phyloP scores from a whole-genome alignment of 2,329 filamentous ascomycete genomes.

The Microdochium bolleyi region DNA sequence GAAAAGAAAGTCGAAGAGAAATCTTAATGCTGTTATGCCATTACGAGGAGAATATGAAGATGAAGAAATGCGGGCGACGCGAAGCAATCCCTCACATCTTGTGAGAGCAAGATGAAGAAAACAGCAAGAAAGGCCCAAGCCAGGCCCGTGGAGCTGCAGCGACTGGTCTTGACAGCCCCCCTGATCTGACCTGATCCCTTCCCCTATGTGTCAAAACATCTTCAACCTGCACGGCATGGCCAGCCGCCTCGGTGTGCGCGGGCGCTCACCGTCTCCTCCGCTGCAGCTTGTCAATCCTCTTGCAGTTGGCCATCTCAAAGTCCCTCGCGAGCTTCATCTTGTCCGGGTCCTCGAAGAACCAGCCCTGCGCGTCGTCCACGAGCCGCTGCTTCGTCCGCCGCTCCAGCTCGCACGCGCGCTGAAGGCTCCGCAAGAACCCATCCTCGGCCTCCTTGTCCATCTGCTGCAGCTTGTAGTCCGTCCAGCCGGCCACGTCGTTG shows the following conservation, averaged over 20 bases:
- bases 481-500: slow-evolving; percentile 63
- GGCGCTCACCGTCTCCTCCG: neutral
- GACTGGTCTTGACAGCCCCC: too few relatives aligned
- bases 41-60: neutral
- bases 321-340: slow-evolving; percentile 65
- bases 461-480: slow-evolving; percentile 58
- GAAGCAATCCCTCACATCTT: too few relatives aligned
- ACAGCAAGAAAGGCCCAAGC: too few relatives aligned
- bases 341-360: slow-evolving; percentile 75
- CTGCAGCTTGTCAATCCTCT: slow-evolving; percentile 34
- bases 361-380: slow-evolving; percentile 73
- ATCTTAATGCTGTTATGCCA: neutral
- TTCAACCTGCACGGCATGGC: too few relatives aligned
- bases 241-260: too few relatives aligned
- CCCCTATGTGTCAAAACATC: too few relatives aligned
- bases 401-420: slow-evolving; percentile 69
- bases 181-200: too few relatives aligned
- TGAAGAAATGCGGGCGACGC: too few relatives aligned
- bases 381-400: slow-evolving; percentile 55
- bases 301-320: slow-evolving; percentile 44
- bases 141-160: too few relatives aligned
- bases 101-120: too few relatives aligned
- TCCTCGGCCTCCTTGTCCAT: slow-evolving; percentile 74
- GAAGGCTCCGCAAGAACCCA: slow-evolving; percentile 60
- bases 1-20: neutral